Base-by-base conservation (phyloP, 495 filamentous ascomycete species). In the Ramalina intermedia region DNA sequence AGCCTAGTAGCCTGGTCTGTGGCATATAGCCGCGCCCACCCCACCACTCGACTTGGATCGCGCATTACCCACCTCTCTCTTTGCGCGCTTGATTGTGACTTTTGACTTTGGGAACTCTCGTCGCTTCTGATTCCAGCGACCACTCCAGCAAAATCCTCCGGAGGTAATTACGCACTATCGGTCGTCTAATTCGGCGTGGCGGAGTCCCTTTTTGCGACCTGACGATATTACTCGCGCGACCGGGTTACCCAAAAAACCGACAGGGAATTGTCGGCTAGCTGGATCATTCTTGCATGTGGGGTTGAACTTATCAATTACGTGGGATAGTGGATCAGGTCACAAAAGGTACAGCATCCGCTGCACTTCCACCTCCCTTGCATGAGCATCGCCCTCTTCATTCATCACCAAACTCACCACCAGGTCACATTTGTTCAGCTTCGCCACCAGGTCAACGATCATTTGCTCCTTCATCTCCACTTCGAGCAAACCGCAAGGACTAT, bases 261-360 rank as follows among this genome's bases (percentile, higher is more conserved):
- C 21, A 24, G 41, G 44, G 18, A 47, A 37, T 18, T 47, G 44
- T 29, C 44, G 44, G 44, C 13, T 47, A 47, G 44, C 33, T 37
- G 5, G 44, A 23, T 17, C 17, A 16, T 18, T 9, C 27, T 29
- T 29, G 27, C 27, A 29, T 27, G 44, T 27, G 6, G 24, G n/a
- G 26, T 37, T 37, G 44, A 17, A 17, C 11, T 47, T 17, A 35
- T 33, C 29, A 33, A 33, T 7, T 33, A 33, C 29, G 29, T 33
- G 29, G 29, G 27, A 13, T 37, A 16, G 24, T 29, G 18, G 18
- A 20, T 9, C 18, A 9, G 16, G 13, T 47, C 44, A 47, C 44
- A 47, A 47, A 44, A 47, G 39, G 39, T 41, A 41, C 17, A 41
- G 8, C 16, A 23, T 47, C 33, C 23, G 18, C 37, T 29, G 33